Evolutionary conservation across 345 rosid species (phyloP).

Genomic region (Boechera stricta): DNA sequence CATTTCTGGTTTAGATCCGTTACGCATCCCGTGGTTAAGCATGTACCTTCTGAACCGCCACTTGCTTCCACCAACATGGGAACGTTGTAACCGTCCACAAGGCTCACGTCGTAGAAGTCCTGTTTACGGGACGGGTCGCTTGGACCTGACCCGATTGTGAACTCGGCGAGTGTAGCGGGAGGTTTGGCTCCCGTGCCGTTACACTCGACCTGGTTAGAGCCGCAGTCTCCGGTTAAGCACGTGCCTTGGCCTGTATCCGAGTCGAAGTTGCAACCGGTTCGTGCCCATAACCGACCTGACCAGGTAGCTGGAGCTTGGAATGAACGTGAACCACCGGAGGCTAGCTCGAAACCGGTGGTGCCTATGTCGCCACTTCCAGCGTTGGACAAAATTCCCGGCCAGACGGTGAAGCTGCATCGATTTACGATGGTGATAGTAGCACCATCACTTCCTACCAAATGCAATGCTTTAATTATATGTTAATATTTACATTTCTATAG

Average conservation of each 20-base stretch:
- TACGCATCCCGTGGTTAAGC: slow-evolving; percentile 66
- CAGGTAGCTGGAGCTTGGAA: slow-evolving; percentile 61
- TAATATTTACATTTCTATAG: background rate
- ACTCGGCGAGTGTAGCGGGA: slow-evolving; percentile 71
- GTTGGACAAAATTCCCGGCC: slow-evolving; percentile 71
- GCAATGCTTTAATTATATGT: slow-evolving; percentile 20
- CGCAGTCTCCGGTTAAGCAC: slow-evolving; percentile 75
- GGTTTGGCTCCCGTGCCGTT: slow-evolving; percentile 67
- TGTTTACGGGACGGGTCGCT: slow-evolving; percentile 49
- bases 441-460: slow-evolving; percentile 53
- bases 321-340: slow-evolving; percentile 53
- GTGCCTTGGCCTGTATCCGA: slow-evolving; percentile 53
- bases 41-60: slow-evolving; percentile 60
- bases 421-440: slow-evolving; percentile 63
- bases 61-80: slow-evolving; percentile 63
- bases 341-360: slow-evolving; percentile 65
- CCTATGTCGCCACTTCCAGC: slow-evolving; percentile 55
- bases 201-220: slow-evolving; percentile 67
- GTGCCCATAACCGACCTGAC: slow-evolving; percentile 83
- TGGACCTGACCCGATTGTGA: slow-evolving; percentile 69
- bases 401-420: slow-evolving; percentile 64
- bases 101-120: slow-evolving; percentile 73
- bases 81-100: slow-evolving; percentile 75
- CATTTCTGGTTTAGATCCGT: slow-evolving; percentile 68
- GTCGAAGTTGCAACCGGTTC: slow-evolving; percentile 64